These are phyloP conservation scores for Circinella umbellata DNA, from an alignment of 371 early-diverging fungal genomes.

Conservation along the genomic window DNA sequence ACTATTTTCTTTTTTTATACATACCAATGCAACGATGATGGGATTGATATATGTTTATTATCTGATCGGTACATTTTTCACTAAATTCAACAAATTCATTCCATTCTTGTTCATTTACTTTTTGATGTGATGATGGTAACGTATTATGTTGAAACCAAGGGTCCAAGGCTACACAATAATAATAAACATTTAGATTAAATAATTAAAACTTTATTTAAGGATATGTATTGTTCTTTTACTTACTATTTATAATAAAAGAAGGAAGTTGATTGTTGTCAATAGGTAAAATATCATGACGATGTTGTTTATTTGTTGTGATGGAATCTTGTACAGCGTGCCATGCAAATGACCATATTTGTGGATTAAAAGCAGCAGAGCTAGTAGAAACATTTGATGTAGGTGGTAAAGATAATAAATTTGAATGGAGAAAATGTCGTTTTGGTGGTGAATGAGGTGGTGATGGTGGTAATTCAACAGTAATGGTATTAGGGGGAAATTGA, in stretches of 20 bases:
- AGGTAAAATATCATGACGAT: not conserved
- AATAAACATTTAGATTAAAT: not conserved
- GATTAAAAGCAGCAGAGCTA: not conserved
- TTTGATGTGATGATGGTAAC: not conserved
- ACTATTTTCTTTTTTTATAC: not conserved
- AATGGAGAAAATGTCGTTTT: constrained; percentile 2
- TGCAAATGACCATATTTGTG: constrained; percentile 5
- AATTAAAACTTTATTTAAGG: too few species aligned
- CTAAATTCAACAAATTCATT: constrained; percentile 83
- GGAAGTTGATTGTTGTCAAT: not conserved
- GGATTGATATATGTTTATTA: constrained; percentile 65
- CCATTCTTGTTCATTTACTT: constrained; percentile 65
- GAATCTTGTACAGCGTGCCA: constrained; percentile 12
- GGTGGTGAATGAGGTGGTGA: constrained; percentile 21
- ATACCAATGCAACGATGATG: constrained; percentile 44
- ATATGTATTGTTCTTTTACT: not conserved
- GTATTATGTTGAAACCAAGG: constrained; percentile 10
- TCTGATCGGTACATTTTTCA: constrained; percentile 78
- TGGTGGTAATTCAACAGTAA: constrained; percentile 12
- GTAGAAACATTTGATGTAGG: not conserved
- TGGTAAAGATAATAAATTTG: not conserved
- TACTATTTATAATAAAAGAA: constrained; percentile 7
- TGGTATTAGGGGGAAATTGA: constrained; percentile 4
- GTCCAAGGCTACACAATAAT: constrained; percentile 8
- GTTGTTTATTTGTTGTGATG: constrained; percentile 9